Evolutionary conservation across 1,139 yeast species (phyloP), one percentile per base, ranked within the genome.

Genomic region (Pichia sp.): DNA sequence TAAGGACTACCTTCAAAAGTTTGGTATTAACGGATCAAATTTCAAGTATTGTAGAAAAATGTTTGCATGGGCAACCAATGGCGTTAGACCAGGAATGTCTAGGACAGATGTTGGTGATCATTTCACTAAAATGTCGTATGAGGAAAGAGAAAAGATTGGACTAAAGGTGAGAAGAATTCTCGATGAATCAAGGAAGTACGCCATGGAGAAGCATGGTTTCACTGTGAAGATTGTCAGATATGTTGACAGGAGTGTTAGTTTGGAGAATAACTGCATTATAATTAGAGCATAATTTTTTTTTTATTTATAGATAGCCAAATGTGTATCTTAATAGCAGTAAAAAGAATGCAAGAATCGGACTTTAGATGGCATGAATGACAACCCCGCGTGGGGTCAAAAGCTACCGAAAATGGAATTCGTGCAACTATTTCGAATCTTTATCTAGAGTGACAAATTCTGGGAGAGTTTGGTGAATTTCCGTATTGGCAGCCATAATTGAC

Each of bases 1-100:
- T 46, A 59, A 64, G 35, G 51, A 52, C 5, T 77, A 56, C 44
- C 50, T 42, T 54, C 51, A 42, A 24, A 48, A 35, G 39, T 65
- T 49, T 28, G 58, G 48, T 0, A 56, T 66, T 4, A 54, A 56
- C 19, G 44, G 41, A 4, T 56, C 55, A 3, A 69, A 76, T n/a
- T 84, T 86, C 53, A 58, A 58, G 5, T 68, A 71, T 10, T 59
- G 86, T 40, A 72, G 72, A 45, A 80, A 76, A 55, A 68, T 84
- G 60, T 84, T 81, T 9, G 79, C 95, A 3, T 88, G 96, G 95
- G 95, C 95, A 0, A 84, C 89, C 1, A 77, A 80, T 52, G 94
- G 94, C 2, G 55, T 66, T 12, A 61, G 72, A 38, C 68, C 68
- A 2, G 68, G 64, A 4, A 50, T 59, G 46, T 53, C 53, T 1